Conservation (phyloP, 257 asterid species). For the Solanum chilense region DNA sequence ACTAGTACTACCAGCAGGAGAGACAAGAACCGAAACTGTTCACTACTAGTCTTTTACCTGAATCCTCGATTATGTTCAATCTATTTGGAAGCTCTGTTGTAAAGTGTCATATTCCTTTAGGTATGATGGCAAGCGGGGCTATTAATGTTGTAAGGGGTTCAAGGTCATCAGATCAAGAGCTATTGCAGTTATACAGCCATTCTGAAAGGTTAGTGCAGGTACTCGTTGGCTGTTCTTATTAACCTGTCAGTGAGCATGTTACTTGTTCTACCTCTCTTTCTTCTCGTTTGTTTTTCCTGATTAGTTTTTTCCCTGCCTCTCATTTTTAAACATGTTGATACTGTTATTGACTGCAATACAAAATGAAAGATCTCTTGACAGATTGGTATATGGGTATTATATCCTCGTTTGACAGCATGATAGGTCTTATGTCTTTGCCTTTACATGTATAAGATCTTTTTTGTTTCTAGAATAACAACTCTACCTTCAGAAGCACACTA, state of each 20-base stretch:
- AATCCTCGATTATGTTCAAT: background rate
- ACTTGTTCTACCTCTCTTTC: background rate
- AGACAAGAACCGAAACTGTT: background rate
- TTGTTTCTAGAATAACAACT: background rate
- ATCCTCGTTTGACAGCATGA: background rate
- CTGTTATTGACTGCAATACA: background rate
- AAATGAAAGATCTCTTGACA: background rate
- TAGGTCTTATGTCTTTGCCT: background rate
- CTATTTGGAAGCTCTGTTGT: background rate
- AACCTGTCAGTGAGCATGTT: background rate
- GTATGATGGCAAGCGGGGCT: slow-evolving; percentile 94
- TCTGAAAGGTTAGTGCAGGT: slow-evolving; percentile 62
- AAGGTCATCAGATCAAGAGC: slow-evolving; percentile 82
- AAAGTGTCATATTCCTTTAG: slow-evolving; percentile 29
- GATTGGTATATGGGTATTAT: background rate
- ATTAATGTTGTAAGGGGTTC: slow-evolving; percentile 90
- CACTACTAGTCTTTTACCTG: background rate
- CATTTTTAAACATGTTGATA: background rate
- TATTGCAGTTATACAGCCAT: slow-evolving; percentile 75
- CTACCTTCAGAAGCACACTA: background rate
- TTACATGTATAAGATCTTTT: background rate
- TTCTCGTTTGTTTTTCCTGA: background rate
- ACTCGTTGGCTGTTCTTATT: background rate
- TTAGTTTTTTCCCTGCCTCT: background rate
- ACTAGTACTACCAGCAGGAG: background rate